phyloP scores from a whole-genome alignment of 1,139 yeast species.

The Magnusiomyces clavatus region DNA sequence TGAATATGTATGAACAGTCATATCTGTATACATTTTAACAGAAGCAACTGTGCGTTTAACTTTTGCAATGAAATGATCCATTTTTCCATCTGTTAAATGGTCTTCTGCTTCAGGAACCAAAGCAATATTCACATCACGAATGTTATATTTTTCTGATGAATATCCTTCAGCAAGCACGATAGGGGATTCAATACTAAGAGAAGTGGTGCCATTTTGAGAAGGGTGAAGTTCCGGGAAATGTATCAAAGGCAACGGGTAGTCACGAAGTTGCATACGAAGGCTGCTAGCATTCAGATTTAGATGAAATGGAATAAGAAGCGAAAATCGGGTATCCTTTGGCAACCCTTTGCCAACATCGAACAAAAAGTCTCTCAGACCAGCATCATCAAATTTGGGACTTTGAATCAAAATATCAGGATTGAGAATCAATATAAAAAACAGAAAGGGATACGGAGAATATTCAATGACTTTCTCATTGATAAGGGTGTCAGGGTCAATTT shows the following conservation, averaged over 20 bases:
- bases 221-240: constrained; percentile 36
- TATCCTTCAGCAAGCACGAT: constrained; percentile 51
- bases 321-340: constrained; percentile 61
- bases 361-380: constrained; percentile 51
- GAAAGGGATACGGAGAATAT: constrained; percentile 54
- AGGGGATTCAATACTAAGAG: constrained; percentile 39
- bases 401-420: constrained; percentile 48
- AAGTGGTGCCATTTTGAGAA: constrained; percentile 29
- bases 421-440: constrained; percentile 50
- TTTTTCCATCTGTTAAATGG: constrained; percentile 30
- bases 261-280: constrained; percentile 50
- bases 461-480: constrained; percentile 49
- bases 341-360: constrained; percentile 74
- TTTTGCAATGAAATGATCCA: constrained; percentile 13
- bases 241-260: constrained; percentile 56
- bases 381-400: constrained; percentile 49
- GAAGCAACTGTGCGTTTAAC: constrained; percentile 75
- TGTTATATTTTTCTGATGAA: constrained; percentile 38
- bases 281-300: constrained; percentile 44
- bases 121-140: constrained; percentile 58
- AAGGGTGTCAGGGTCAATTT: constrained; percentile 38
- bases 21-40: constrained; percentile 61
- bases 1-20: constrained; percentile 50
- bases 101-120: constrained; percentile 41
- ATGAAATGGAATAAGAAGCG: constrained; percentile 59